Base-by-base conservation (phyloP, 1,284 basidiomycete genomes). In the Naganishia cerealis region DNA sequence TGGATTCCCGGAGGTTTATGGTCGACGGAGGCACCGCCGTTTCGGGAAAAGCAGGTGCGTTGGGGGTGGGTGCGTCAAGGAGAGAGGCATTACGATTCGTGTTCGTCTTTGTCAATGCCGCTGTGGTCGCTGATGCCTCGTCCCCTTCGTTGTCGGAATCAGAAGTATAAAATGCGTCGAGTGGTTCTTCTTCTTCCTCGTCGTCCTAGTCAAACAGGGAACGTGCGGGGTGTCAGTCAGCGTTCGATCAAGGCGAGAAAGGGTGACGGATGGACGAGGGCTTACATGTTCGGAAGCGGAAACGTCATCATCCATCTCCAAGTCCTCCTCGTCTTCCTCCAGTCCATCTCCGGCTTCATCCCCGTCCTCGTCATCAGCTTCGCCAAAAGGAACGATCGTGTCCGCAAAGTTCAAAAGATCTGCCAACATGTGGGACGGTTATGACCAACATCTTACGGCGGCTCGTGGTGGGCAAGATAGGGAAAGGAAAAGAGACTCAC, bases 381-480 rank as follows among this genome's bases (percentile, higher is more conserved):
- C 57, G 21, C 52, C 63, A 21, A 46, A 50, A 10, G 57, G 56
- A 36, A 77, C 76, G 38, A 80, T 77, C 18, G 71, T 72, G 16
- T 82, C 82, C 5, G 76, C 78, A 67, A 77, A 77, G 48, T 78
- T 78, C n/a, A 87, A 77, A 15, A 85, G 82, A 73, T 86, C 80
- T 85, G 87, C 73, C 86, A 85, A 74, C 86, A 87, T 67, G 88
- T 88, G 18, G 85, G 74, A 0, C 82, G 84, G 73, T 84, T 83
- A 33, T 80, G 79, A 56, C 78, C 73, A 18, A 74, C 80, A 74
- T 16, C 65, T 16, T 46, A 18, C 43, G 54, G 10, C 65, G 59
- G 50, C n/a, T n/a, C n/a, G 36, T 26, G 21, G 16, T 3, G 55
- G 24, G 18, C 18, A 18, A 18, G 63, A 67, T n/a, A 61, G 24